Evolutionary conservation across 208 protist genomes (phyloP), one percentile per base, ranked within the genome.

Genomic region (Leishmania mexicana): DNA sequence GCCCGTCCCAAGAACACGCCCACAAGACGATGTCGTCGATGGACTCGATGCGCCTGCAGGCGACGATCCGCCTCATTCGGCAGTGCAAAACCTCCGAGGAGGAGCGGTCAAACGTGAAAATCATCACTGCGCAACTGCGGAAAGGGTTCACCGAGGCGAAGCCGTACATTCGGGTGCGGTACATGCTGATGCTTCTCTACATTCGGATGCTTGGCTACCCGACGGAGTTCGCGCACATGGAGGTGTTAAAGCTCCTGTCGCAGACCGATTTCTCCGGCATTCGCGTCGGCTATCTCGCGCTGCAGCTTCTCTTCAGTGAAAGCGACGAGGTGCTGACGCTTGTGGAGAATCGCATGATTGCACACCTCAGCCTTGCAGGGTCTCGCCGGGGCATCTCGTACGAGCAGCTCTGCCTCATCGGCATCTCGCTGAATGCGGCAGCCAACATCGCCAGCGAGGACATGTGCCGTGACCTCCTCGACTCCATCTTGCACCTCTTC

Each of bases 151-250:
- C 96, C 73, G 94, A 98, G 40, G 98, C 96, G 74, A 97, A 99
- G 45, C 87, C 94, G 53, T 94, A 97, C 65, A 90, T 98, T 54
- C 92, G 99, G 8, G 96, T 96, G n/a, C 97, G 99, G 75, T 99
- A 99, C 91, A 99, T 99, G 85, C 85, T 98, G 38, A 99, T 99
- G 89, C 93, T 99, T 47, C 87, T 99, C 1, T 99, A 99, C 91
- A 99, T 99, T 78, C 98, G 97, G 81, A 99, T 99, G 92, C 91
- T 99, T 1, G 99, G 99, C 28, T 99, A 99, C 88, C 97, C 99
- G 6, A 95, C 99, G 5, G 99, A 99, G 88, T 99, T 99, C 93
- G 99, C 99, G 1, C 98, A 99, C 88, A 98, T 99, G 83, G 99
- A 99, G 88, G 99, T 99, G 64, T 89, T 99, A 28, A 98, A 99